These are phyloP conservation scores for Coemansia sp. DNA, from an alignment of 192 early-diverging fungal species.

Conservation along the genomic window DNA sequence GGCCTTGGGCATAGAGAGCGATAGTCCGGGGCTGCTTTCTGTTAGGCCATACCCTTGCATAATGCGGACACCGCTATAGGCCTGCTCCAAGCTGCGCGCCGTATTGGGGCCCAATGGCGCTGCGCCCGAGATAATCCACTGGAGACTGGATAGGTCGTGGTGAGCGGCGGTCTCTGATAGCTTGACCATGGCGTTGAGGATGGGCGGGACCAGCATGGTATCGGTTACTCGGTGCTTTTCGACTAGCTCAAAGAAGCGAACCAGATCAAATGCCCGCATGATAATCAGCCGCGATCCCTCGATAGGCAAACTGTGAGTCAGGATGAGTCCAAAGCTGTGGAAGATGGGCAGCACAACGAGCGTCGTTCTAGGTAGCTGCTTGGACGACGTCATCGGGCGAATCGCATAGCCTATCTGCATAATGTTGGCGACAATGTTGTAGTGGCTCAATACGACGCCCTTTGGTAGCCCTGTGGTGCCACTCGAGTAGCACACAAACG, in stretches of 20 bases:
- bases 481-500: constrained; percentile 68
- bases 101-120: constrained; percentile 73
- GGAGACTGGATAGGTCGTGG: constrained; percentile 66
- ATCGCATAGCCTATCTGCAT: constrained; percentile 48
- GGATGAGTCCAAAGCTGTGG: constrained; percentile 64
- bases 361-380: constrained; percentile 30
- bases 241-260: constrained; percentile 58
- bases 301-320: constrained; percentile 29
- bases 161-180: constrained; percentile 61
- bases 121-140: constrained; percentile 69
- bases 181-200: constrained; percentile 70
- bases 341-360: constrained; percentile 63
- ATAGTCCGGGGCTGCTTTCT: constrained; percentile 47
- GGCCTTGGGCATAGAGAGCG: constrained; percentile 36
- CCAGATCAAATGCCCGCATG: constrained; percentile 69
- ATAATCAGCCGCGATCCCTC: constrained; percentile 58
- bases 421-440: constrained; percentile 68
- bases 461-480: constrained; percentile 72
- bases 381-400: constrained; percentile 19
- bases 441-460: constrained; percentile 65
- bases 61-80: constrained; percentile 38
- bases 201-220: constrained; percentile 66
- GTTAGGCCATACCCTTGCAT: constrained; percentile 68
- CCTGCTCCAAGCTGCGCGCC: constrained; percentile 46
- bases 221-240: constrained; percentile 65